Evolutionary conservation across 495 filamentous ascomycete genomes (phyloP).

Genomic region (Neurospora cerealis): DNA sequence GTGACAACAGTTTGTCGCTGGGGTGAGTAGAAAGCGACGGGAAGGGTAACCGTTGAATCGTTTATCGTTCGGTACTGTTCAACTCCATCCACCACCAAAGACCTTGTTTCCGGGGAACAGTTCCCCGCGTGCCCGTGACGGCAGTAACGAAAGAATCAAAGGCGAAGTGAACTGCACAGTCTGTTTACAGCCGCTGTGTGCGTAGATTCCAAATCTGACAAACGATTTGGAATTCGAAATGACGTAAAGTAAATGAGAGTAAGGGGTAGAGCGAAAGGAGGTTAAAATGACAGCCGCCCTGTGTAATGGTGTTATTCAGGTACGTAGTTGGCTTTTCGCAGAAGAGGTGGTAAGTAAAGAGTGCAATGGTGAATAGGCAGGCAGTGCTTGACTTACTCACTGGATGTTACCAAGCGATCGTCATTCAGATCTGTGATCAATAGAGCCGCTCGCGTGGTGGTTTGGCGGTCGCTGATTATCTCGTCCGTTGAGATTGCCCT

Average conservation of each 20-base stretch:
- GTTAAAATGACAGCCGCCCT: not conserved
- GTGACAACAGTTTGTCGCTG: not conserved
- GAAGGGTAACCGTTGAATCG: not conserved
- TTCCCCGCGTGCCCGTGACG: not conserved
- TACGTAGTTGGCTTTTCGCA: not conserved
- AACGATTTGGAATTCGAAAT: not conserved
- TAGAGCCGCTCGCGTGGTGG: not conserved
- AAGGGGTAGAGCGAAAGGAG: not conserved
- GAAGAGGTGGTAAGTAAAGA: not conserved
- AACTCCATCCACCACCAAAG: not conserved
- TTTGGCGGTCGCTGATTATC: not conserved
- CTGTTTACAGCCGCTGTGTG: not conserved
- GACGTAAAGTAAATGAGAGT: not conserved
- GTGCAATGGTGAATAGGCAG: not conserved
- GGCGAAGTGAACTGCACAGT: not conserved
- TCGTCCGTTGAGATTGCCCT: not conserved
- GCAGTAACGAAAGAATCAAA: not conserved
- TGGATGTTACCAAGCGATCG: not conserved
- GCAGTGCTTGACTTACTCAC: not conserved
- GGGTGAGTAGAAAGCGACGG: not conserved
- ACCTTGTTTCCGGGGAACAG: not conserved
- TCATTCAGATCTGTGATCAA: not conserved
- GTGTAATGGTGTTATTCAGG: not conserved
- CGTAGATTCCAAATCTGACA: not conserved
- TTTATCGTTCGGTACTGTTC: not conserved